Base-by-base conservation (phyloP, 2,329 filamentous ascomycete genomes). In the Calonectria multiphialidica region DNA sequence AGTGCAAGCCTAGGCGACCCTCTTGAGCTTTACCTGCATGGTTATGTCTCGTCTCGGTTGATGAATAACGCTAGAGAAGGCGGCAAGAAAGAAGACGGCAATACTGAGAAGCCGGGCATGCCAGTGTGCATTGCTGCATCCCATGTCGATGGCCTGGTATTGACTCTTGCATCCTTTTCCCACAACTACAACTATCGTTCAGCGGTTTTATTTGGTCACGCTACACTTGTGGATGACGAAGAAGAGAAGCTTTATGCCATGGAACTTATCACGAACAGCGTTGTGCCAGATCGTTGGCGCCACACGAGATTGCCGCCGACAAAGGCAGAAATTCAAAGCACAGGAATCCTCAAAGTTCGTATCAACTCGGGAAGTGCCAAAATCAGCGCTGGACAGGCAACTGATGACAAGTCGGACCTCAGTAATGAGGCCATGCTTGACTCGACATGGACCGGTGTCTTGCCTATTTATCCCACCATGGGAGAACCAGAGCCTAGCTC, bases 131-230 rank as follows among this genome's bases (percentile, higher is more conserved):
- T 97, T 30, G 89, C 93, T 16, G 93, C 93, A 0, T 94, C 91
- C 53, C 91, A 93, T 80, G 84, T 97, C 42, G 94, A 98, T 83
- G 95, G 95, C 30, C 86, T 97, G 64, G 92, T 98, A 9, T 89
- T 98, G 50, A 90, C 93, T 13, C 88, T 97, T 8, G 94, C 95
- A 0, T 94, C 95, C 8, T 93, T 94, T 85, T 90, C 90, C 69
- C 94, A 97, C 86, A 94, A 90, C 84, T 96, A 95, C 87, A 96
- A 98, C 86, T 98, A 97, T 85, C 94, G 94, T 70, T 95, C 92
- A 40, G 94, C 93, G 7, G 86, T 95, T 3, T 87, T 97, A 6
- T 95, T 96, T 79, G 95, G 95, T 1, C 90, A 92, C 80, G 95
- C 93, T 0, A 87, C 84, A 4, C 83, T 92, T 1, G 93, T 98